Conservation (phyloP, 1,284 basidiomycete species). For the Pseudozyma thailandica region DNA sequence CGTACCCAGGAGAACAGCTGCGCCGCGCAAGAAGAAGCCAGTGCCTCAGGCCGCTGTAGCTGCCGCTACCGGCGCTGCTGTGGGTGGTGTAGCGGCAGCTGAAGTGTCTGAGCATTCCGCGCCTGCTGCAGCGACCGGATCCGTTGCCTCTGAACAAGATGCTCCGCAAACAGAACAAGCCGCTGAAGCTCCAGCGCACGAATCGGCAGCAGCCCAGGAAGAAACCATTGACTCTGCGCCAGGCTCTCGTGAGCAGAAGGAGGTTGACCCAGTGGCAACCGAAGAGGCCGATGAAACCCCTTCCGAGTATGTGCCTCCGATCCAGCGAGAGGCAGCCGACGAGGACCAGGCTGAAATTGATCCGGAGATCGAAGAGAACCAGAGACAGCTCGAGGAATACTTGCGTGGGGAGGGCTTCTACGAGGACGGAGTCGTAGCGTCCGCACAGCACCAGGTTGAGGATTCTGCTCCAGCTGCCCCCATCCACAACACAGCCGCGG, state of each 20-base stretch:
- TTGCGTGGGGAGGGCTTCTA: constrained; percentile 48
- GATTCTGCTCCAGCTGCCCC: background rate
- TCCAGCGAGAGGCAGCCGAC: background rate
- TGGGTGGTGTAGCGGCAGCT: constrained; percentile 3
- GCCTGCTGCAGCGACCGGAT: constrained; percentile 1
- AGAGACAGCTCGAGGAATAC: constrained; percentile 50
- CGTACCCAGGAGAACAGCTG: constrained; percentile 56
- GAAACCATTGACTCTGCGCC: constrained; percentile 5
- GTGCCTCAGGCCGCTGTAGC: constrained; percentile 19
- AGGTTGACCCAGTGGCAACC: background rate
- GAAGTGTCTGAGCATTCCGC: constrained; percentile 6
- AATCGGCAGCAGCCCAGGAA: background rate
- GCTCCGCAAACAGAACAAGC: constrained; percentile 1
- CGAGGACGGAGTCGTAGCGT: constrained; percentile 16
- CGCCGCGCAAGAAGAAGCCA: constrained; percentile 51
- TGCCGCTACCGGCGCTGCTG: constrained; percentile 6
- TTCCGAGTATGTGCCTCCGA: background rate
- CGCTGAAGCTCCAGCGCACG: background rate
- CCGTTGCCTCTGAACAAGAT: background rate
- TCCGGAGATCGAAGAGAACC: constrained; percentile 45
- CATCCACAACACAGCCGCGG: background rate
- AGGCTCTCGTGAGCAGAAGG: background rate
- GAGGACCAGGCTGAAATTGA: constrained; percentile 32
- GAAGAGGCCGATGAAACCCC: background rate
- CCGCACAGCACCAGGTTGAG: constrained; percentile 10